Base-by-base conservation (phyloP, 495 filamentous ascomycete species). In the Staphylotrichum tortipilum region DNA sequence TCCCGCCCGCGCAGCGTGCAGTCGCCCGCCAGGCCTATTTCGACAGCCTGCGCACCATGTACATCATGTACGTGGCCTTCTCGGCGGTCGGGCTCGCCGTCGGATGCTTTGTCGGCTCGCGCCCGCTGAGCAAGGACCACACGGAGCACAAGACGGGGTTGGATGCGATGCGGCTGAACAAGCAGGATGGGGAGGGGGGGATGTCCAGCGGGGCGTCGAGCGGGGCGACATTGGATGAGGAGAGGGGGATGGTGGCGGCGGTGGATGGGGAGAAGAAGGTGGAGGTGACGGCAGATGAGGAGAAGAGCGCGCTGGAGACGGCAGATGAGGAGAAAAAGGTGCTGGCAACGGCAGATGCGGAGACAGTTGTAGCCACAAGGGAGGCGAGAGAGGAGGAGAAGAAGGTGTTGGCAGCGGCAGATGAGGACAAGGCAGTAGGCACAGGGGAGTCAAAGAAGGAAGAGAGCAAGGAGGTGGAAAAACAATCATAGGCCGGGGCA, bases 71-170 rank as follows among this genome's bases (percentile, higher is more conserved):
- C 42, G 73, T 77, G 0, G 73, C 63, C 4, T 66, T 84, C 10
- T 67, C 75, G 6, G 78, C 58, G 1, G 30, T 79, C 0, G 83
- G 78, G 0, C 60, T 86, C 15, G 19, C 81, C 4, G 47, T 79
- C 1, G 77, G 75, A 29, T 61, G 78, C 6, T 73, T 81, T 14
- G 71, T 88, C 18, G 67, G 68, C 0, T 76, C 73, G 19, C 68
- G 70, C 34, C 75, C 63, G 52, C 65, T 88, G 36, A 84, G 71
- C 59, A 77, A 75, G 58, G 66, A 75, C 18, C 81, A 85, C 47
- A 68, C 78, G 1, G 67, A 82, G 47, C 71, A 78, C 26, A 82
- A 80, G 65, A 85, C 81, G 0, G 83, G 83, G 7, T 61, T 87
- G 40, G 70, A 74, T 11, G 64, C 58, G n/a, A 64, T 76, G 58